phyloP scores from a whole-genome alignment of 768 basidiomycete species.

The Hortiboletus flavorubellus region DNA sequence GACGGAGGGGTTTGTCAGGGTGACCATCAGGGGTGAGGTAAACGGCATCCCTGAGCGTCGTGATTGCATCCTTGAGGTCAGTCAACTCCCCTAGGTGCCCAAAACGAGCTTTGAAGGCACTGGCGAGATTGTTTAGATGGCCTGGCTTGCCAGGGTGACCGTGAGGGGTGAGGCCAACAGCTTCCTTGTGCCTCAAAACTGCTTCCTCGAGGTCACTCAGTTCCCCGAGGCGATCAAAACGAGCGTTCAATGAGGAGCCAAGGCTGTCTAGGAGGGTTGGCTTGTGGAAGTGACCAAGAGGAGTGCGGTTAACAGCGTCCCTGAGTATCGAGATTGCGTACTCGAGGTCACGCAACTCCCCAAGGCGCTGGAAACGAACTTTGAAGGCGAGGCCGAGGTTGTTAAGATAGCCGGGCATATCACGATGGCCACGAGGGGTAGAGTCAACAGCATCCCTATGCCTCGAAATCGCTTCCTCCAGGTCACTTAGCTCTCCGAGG shows the following conservation, averaged over 20 bases:
- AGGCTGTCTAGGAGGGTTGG: neutral
- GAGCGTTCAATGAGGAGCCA: neutral
- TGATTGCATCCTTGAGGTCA: constrained; percentile 1
- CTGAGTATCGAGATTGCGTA: neutral
- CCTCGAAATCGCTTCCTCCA: neutral
- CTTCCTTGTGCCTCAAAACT: neutral
- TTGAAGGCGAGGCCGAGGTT: neutral
- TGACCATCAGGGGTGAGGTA: neutral
- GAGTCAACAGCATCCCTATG: neutral
- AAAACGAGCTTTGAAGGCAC: neutral
- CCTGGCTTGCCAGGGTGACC: neutral
- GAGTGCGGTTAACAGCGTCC: neutral
- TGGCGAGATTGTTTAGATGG: neutral
- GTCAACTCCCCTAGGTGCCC: neutral
- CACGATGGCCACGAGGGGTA: neutral
- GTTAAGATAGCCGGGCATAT: neutral
- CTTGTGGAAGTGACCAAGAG: neutral
- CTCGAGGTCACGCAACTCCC: neutral
- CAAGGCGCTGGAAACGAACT: too few relatives aligned
- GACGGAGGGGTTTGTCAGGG: neutral
- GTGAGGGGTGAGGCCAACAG: neutral
- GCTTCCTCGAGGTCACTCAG: neutral
- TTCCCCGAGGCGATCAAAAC: neutral
- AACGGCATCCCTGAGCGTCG: neutral
- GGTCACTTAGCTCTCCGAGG: neutral